Evolutionary conservation across 129 eudicot genomes (phyloP), one percentile per base, ranked within the genome.

Genomic region (Rutidosis leptorrhynchoides): DNA sequence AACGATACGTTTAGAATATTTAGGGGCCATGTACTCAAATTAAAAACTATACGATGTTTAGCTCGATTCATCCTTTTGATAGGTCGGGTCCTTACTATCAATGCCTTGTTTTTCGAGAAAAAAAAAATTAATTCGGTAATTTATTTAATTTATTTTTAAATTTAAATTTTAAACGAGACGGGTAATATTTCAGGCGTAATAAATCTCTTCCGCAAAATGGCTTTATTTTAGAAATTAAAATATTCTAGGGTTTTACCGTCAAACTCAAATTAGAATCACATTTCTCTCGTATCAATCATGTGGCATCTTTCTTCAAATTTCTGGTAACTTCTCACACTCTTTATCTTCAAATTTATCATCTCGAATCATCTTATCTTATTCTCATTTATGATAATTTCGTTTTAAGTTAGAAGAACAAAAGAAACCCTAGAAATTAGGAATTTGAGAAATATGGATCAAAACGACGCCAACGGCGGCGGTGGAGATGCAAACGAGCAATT

Each of bases 401-500:
- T 20, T 2, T 64, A 56, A 35, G 48, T 30, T 70, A 55, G 5
- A 11, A 52, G 16, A 57, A 57, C 16, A 42, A 10, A 61, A 61
- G 56, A 76, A 78, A 12, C 74, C 82, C 82, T 78, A 78, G 78
- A 29, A 29, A 28, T 33, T 51, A 62, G 57, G 51, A 61, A 61
- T 60, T 57, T n/a, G 29, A 10, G 43, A 5, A 15, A 26, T 12
- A 85, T 89, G 89, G 89, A 77, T 40, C 83, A 81, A 48, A 84
- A 23, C 27, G 89, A 78, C 28, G 79, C 53, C 35, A 78, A 63
- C 46, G 46, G 46, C 6, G 79, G 72, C 17, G 83, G 78, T 5
- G 82, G 83, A 60, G 86, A 80, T 68, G 62, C 82, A 4, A 66
- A 25, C 58, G 91, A 88, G 9, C 87, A 85, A 63, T 83, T 83